Percentiles rank a stretch among this genome's conserved stretches.
phyloP scores from a whole-genome alignment of 2,329 filamentous ascomycete species.

The Phymatotrichopsis omnivora region DNA sequence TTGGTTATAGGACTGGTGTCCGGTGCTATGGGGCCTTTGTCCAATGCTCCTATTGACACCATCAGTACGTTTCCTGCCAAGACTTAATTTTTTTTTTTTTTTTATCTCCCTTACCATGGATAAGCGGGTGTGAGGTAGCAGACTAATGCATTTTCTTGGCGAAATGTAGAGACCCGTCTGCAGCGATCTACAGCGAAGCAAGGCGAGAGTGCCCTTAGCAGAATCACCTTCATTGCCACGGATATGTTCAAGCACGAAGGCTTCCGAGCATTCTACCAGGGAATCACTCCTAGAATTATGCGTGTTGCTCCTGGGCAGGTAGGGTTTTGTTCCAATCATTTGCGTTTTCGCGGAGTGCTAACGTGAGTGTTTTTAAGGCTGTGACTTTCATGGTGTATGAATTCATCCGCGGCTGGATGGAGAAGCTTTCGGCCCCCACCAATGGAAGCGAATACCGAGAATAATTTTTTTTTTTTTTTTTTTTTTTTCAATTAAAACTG shows the following conservation, averaged over 20 bases:
- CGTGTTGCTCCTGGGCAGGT: slow-evolving; percentile 89
- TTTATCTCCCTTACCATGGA: too few relatives aligned
- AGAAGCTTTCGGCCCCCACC: slow-evolving; percentile 36
- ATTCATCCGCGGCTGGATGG: slow-evolving; percentile 40
- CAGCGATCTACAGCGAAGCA: slow-evolving; percentile 78
- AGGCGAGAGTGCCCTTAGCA: slow-evolving; percentile 67
- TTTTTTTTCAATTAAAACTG: too few relatives aligned
- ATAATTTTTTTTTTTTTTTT: too few relatives aligned
- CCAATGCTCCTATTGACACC: slow-evolving; percentile 95
- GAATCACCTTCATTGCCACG: slow-evolving; percentile 66
- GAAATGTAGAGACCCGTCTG: slow-evolving; percentile 63
- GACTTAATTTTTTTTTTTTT: too few relatives aligned
- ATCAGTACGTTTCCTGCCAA: slow-evolving; percentile 48
- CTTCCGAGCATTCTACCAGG: slow-evolving; percentile 93
- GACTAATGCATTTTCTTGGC: too few relatives aligned
- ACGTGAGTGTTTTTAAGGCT: slow-evolving; percentile 32
- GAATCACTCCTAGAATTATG: slow-evolving; percentile 96
- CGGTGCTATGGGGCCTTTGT: slow-evolving; percentile 90
- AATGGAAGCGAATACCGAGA: slow-evolving; percentile 40
- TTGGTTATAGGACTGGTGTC: slow-evolving; percentile 81
- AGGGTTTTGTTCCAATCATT: background rate
- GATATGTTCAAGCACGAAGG: slow-evolving; percentile 95
- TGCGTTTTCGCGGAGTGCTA: background rate
- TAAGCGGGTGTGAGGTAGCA: background rate
- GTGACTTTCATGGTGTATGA: slow-evolving; percentile 50